phyloP scores from a whole-genome alignment of 2,329 filamentous ascomycete species.

The Diplodia intermedia region DNA sequence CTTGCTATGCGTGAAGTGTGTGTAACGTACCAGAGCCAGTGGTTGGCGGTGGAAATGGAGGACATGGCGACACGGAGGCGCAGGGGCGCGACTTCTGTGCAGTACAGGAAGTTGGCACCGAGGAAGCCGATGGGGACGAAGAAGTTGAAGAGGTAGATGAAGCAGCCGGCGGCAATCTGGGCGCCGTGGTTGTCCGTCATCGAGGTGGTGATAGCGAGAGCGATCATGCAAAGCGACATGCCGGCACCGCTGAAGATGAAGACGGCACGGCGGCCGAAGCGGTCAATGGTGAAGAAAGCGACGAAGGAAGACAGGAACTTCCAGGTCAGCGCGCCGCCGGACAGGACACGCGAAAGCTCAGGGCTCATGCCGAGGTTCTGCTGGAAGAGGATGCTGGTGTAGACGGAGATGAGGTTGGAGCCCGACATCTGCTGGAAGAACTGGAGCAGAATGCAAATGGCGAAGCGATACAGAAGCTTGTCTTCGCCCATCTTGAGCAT shows the following conservation, averaged over 20 bases:
- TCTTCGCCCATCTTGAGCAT: constrained; percentile 59
- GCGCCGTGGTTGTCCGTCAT: constrained; percentile 57
- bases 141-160: constrained; percentile 67
- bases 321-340: constrained; percentile 61
- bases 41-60: constrained; percentile 62
- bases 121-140: constrained; percentile 67
- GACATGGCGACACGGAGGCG: constrained; percentile 62
- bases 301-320: constrained; percentile 62
- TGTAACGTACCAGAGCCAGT: constrained; percentile 56
- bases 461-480: constrained; percentile 60
- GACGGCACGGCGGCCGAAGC: constrained; percentile 58
- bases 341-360: constrained; percentile 52
- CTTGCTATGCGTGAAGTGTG: not conserved
- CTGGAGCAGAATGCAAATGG: constrained; percentile 58
- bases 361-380: constrained; percentile 46
- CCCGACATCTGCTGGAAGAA: constrained; percentile 61
- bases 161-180: constrained; percentile 61
- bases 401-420: constrained; percentile 58
- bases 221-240: constrained; percentile 63
- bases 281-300: constrained; percentile 59
- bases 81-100: constrained; percentile 63
- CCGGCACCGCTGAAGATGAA: constrained; percentile 61
- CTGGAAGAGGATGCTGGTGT: constrained; percentile 45
- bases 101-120: constrained; percentile 67
- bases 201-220: constrained; percentile 60